Evolutionary conservation across 306 rosid species (phyloP).

Genomic region (Trifolium fragiferum): DNA sequence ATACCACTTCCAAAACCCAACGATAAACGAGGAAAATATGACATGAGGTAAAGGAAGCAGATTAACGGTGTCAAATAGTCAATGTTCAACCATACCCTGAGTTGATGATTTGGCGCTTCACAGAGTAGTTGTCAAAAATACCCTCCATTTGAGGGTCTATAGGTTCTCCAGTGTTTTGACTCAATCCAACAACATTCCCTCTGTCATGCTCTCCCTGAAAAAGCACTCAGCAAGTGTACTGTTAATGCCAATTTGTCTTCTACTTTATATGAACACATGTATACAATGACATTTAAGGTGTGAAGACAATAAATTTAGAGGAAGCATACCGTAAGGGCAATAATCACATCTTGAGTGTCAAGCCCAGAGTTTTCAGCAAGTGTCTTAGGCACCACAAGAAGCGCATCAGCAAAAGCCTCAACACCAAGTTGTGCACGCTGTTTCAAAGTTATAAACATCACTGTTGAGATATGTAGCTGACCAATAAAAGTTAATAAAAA

Average conservation of each 20-base stretch:
- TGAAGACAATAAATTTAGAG: not conserved
- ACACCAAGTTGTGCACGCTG: constrained; percentile 97
- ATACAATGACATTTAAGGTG: not conserved
- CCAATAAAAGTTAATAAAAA: constrained; percentile 10
- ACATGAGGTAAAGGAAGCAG: no score
- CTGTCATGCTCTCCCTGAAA: constrained; percentile 91
- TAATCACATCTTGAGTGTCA: constrained; percentile 91
- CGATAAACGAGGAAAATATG: not conserved
- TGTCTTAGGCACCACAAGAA: constrained; percentile 92
- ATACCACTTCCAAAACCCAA: constrained; percentile 1
- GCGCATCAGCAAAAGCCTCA: constrained; percentile 94
- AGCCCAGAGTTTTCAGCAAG: constrained; percentile 96
- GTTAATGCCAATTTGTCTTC: not conserved
- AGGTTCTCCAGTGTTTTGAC: constrained; percentile 87
- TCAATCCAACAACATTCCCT: constrained; percentile 84
- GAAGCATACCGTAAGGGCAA: constrained; percentile 70
- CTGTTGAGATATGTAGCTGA: constrained; percentile 2
- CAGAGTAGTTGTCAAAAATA: constrained; percentile 90
- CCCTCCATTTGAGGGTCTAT: constrained; percentile 97
- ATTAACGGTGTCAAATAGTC: not conserved
- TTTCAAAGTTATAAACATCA: constrained; percentile 42
- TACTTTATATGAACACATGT: not conserved
- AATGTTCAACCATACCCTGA: constrained; percentile 66
- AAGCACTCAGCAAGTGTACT: constrained; percentile 30
- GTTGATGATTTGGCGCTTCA: constrained; percentile 90